These are phyloP conservation scores for Pneumocystis murina DNA, from an alignment of 1,139 yeast genomes.

Conservation along the genomic window DNA sequence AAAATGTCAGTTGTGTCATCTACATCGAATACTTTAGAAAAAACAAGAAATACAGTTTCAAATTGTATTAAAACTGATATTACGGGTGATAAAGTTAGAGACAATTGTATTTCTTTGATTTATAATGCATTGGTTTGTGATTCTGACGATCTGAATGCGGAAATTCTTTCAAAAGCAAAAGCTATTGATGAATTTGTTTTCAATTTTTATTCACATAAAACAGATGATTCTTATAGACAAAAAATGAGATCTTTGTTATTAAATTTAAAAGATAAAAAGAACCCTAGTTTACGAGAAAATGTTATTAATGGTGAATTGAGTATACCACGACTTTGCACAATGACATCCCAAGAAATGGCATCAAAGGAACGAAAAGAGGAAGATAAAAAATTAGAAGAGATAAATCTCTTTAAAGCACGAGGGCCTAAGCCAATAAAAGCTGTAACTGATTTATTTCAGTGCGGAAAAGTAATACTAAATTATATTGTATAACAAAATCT, in stretches of 20 bases:
- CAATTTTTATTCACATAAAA: constrained; percentile 31
- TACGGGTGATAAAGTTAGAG: constrained; percentile 64
- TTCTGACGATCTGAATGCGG: constrained; percentile 38
- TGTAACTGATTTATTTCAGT: constrained; percentile 86
- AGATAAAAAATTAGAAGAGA: constrained; percentile 69
- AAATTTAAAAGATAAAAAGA: constrained; percentile 76
- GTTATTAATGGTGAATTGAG: constrained; percentile 50
- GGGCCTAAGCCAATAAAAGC: constrained; percentile 97
- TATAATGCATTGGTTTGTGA: constrained; percentile 84
- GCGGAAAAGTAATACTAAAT: constrained; percentile 39
- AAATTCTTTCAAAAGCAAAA: constrained; percentile 51
- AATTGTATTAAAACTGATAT: constrained; percentile 63
- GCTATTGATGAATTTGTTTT: constrained; percentile 62
- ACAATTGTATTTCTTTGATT: constrained; percentile 66
- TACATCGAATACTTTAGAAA: constrained; percentile 8
- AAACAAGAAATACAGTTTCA: constrained; percentile 46
- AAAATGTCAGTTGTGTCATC: constrained; percentile 4
- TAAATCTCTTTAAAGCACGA: constrained; percentile 88
- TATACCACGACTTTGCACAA: constrained; percentile 51
- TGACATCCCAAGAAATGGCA: constrained; percentile 89
- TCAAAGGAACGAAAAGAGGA: constrained; percentile 76
- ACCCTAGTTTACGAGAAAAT: constrained; percentile 64
- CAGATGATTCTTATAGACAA: constrained; percentile 50
- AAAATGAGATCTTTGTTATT: constrained; percentile 70
- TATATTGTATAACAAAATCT: not conserved